Conservation (phyloP, 78 protist species). For the Emiliania huxleyi region DNA sequence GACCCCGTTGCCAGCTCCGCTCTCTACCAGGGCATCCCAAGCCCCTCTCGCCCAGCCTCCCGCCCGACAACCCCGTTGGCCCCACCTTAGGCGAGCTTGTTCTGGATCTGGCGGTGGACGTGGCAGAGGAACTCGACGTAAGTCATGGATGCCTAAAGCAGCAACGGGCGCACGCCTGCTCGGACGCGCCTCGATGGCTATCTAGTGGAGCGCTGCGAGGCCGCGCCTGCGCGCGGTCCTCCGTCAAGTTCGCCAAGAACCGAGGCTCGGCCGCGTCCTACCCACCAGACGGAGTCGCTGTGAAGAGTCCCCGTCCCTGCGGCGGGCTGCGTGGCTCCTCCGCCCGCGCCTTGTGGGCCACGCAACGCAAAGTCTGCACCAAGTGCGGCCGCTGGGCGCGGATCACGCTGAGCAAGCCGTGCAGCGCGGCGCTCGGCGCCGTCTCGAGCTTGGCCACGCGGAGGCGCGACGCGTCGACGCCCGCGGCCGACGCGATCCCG, state of each 20-base stretch:
- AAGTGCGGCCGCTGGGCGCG: not conserved
- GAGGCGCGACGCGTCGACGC: not conserved
- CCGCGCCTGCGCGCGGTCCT: not conserved
- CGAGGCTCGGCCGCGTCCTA: not conserved
- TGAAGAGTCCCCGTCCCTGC: too few relatives aligned
- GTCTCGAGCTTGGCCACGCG: not conserved
- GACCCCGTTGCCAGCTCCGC: too few relatives aligned
- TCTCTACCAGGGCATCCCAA: too few relatives aligned
- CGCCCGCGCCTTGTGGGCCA: too few relatives aligned
- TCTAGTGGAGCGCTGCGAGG: too few relatives aligned
- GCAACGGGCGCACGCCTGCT: too few relatives aligned
- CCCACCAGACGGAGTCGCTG: not conserved
- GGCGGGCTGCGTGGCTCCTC: too few relatives aligned
- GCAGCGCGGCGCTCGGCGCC: not conserved
- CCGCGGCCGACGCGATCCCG: not conserved
- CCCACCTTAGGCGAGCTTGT: not conserved
- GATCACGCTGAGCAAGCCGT: not conserved
- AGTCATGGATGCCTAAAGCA: not conserved
- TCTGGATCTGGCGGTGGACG: conserved; percentile 15
- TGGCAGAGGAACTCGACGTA: conserved; percentile 47
- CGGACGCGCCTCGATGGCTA: too few relatives aligned
- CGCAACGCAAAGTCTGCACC: too few relatives aligned
- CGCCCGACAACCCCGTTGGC: too few relatives aligned
- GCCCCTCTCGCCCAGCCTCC: too few relatives aligned
- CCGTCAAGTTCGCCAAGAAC: not conserved